Base-by-base conservation (phyloP, 306 rosid genomes). In the Comarum palustre region DNA sequence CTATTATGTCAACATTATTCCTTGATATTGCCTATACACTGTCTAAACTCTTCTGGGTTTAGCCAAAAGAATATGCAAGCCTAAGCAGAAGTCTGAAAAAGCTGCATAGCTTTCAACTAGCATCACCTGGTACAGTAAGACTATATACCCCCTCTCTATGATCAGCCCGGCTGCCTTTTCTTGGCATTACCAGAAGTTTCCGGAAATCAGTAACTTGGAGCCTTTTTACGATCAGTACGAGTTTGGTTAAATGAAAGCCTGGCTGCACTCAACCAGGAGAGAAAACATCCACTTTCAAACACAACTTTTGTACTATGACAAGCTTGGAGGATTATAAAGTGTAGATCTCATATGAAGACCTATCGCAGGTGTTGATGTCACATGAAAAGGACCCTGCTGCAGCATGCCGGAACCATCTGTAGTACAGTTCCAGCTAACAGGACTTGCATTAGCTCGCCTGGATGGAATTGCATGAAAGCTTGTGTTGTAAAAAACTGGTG, bases 381-480 rank as follows among this genome's bases (percentile, higher is more conserved):
- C 63, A 41, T 59, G n/a, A 32, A 47, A 75, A 31, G 86, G 75
- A 41, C 57, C 64, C 36, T 43, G 73, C 57, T 75, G 83, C 59
- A 62, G 78, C 70, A 20, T 55, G n/a, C 68, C 74, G 17, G 82
- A 46, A 31, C 78, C 76, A 80, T 80, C 82, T 7, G 79, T 27
- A 36, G 52, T 66, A 71, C 83, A 73, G 62, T 74, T 69, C 90
- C 90, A 86, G 32, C 65, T 73, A 24, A 42, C 87, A 54, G 84
- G 76, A 63, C 77, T 81, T 57, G 74, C 52, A 29, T 57, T 77
- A 14, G 73, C 73, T 76, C 48, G 85, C 42, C 66, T 68, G 15
- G 84, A 45, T 34, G 84, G 61, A 41, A 24, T 34, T 50, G 75
- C 77, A 69, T 73, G 82, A 45, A 74, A 54, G 52, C 39, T 55